These are phyloP conservation scores for Cryomyces antarcticus DNA, from an alignment of 495 filamentous ascomycete genomes.

Conservation along the genomic window DNA sequence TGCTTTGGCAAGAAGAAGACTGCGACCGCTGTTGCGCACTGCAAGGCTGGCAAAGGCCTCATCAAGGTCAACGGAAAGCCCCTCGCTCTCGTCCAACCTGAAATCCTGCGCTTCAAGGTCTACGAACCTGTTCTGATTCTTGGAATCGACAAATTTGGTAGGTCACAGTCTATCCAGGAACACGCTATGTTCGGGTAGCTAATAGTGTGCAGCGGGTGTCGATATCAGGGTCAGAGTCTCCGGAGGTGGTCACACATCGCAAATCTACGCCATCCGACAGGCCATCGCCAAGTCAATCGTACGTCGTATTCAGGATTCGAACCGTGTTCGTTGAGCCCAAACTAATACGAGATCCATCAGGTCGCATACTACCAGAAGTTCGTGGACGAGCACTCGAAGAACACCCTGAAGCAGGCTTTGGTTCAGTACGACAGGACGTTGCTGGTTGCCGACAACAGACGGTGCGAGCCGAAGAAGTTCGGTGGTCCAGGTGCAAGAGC, in stretches of 20 bases:
- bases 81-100: slow-evolving; percentile 77
- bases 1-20: slow-evolving; percentile 47
- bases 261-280: slow-evolving; percentile 97
- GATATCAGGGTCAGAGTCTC: slow-evolving; percentile 94
- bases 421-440: slow-evolving; percentile 90
- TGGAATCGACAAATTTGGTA: slow-evolving; percentile 82
- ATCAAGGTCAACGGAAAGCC: slow-evolving; percentile 98
- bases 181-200: no score
- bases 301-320: slow-evolving; percentile 1
- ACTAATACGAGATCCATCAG: slow-evolving; percentile 1
- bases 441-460: slow-evolving; percentile 91
- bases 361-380: slow-evolving; percentile 99
- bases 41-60: slow-evolving; percentile 89
- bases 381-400: slow-evolving; percentile 99
- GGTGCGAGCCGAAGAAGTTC: slow-evolving; percentile 33
- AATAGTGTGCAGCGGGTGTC: slow-evolving; percentile 35
- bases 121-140: slow-evolving; percentile 97
- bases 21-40: slow-evolving; percentile 61
- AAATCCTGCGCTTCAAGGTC: slow-evolving; percentile 96
- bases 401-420: slow-evolving; percentile 87
- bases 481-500: slow-evolving; percentile 81
- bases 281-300: slow-evolving; percentile 91
- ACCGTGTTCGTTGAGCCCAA: neutral
- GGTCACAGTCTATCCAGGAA: neutral
- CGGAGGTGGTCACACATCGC: slow-evolving; percentile 94